Conservation (phyloP, 1,139 yeast genomes). For the Yamadazyma epiphylla region DNA sequence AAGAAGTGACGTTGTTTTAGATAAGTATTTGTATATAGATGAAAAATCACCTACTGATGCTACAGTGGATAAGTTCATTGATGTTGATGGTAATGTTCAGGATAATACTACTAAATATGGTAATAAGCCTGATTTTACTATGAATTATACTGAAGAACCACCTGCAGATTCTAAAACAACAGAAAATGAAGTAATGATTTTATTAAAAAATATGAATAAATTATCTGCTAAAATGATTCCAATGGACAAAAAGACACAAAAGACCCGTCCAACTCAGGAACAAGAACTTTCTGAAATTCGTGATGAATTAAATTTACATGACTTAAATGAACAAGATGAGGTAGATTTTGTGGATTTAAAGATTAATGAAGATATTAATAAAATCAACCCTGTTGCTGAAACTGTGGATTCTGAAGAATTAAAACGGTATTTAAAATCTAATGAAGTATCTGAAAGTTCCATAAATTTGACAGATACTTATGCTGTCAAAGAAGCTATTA, state of each 20-base stretch:
- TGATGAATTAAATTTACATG: constrained; percentile 27
- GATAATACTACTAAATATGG: constrained; percentile 79
- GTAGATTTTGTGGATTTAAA: constrained; percentile 62
- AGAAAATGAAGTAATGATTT: constrained; percentile 64
- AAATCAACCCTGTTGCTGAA: constrained; percentile 3
- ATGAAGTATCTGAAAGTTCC: constrained; percentile 16
- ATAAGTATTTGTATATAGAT: constrained; percentile 70
- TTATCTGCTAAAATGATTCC: constrained; percentile 79
- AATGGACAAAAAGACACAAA: constrained; percentile 24
- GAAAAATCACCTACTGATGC: constrained; percentile 15
- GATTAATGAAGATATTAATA: constrained; percentile 7
- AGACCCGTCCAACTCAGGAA: constrained; percentile 1
- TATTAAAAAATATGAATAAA: constrained; percentile 85
- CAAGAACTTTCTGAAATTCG: constrained; percentile 8
- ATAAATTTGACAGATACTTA: constrained; percentile 44
- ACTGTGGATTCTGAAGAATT: constrained; percentile 17
- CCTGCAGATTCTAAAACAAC: constrained; percentile 44
- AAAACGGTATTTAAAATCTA: constrained; percentile 21
- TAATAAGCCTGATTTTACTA: constrained; percentile 83
- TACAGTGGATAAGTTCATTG: constrained; percentile 58
- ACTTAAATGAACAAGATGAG: constrained; percentile 38
- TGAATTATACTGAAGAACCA: constrained; percentile 45
- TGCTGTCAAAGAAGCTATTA: constrained; percentile 30
- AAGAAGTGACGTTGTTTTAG: constrained; percentile 81
- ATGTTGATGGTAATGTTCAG: constrained; percentile 74